These are phyloP conservation scores for Quercus gilva DNA, from an alignment of 306 rosid species.

Conservation along the genomic window DNA sequence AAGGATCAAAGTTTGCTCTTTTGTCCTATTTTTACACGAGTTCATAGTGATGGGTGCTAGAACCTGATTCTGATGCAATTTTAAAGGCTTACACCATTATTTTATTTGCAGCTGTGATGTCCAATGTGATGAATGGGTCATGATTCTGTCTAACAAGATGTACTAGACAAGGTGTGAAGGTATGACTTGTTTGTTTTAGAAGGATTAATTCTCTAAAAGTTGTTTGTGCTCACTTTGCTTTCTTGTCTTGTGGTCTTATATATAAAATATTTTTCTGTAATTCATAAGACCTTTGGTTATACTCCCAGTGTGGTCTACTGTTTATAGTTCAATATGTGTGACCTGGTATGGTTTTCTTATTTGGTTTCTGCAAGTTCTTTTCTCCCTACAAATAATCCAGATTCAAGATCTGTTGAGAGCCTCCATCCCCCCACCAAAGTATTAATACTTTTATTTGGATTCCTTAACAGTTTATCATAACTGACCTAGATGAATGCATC, in stretches of 20 bases:
- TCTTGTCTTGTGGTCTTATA: background rate
- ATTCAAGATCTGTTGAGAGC: background rate
- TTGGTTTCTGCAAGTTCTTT: background rate
- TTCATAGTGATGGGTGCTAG: background rate
- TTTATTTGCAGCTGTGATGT: background rate
- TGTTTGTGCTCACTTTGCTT: background rate
- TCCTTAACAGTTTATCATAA: background rate
- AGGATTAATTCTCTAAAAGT: background rate
- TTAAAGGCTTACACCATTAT: background rate
- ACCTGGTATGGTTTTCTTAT: background rate
- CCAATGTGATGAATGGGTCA: background rate
- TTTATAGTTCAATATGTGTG: background rate
- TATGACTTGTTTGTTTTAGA: background rate
- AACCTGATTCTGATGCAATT: background rate
- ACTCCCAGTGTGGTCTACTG: background rate
- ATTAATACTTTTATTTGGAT: background rate
- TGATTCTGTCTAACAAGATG: background rate
- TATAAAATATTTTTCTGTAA: background rate
- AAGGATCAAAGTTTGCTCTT: background rate
- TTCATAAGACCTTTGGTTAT: background rate
- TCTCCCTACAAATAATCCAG: background rate
- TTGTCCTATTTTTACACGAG: background rate
- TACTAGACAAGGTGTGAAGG: conserved; percentile 2
- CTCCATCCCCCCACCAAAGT: no score
- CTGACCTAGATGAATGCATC: background rate